Conservation (phyloP, 75 land plant species). For the Sequoia sempervirens region DNA sequence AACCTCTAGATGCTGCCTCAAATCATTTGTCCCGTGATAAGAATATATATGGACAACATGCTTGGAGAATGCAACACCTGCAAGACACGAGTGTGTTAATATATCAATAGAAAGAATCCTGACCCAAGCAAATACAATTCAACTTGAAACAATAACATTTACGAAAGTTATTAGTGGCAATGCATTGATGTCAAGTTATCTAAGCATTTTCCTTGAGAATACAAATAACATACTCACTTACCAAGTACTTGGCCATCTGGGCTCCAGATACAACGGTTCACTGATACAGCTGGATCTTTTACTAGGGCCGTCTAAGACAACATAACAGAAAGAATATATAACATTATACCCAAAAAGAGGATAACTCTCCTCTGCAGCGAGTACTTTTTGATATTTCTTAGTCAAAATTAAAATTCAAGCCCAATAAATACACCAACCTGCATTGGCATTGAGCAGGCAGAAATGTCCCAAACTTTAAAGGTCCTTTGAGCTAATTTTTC, state of each 20-base stretch:
- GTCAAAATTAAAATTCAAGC: conserved; percentile 16
- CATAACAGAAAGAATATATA: neutral
- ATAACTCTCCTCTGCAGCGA: neutral
- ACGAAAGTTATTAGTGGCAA: neutral
- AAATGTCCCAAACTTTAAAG: conserved; percentile 16
- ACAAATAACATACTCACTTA: conserved; percentile 8
- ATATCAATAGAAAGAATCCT: neutral
- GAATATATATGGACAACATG: conserved; percentile 75
- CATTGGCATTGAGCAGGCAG: conserved; percentile 6
- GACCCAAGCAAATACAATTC: neutral
- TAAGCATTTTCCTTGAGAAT: neutral
- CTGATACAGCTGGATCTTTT: conserved; percentile 64
- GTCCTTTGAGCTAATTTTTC: conserved; percentile 14
- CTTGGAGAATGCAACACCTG: conserved; percentile 78
- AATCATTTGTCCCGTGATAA: conserved; percentile 43
- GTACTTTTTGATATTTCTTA: neutral
- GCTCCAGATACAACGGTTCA: conserved; percentile 72
- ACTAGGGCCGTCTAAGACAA: conserved; percentile 47
- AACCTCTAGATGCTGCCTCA: conserved; percentile 65
- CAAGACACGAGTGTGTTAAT: neutral
- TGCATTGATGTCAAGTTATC: too few relatives aligned
- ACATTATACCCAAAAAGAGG: neutral
- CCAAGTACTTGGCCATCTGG: conserved; percentile 79
- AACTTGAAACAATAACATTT: neutral
- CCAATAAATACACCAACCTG: conserved; percentile 10